A percentile compares a stretch with the other conserved stretches of the same genome.
These are phyloP conservation scores for Botryotinia globosa DNA, from an alignment of 2,329 filamentous ascomycete genomes.

Conservation along the genomic window DNA sequence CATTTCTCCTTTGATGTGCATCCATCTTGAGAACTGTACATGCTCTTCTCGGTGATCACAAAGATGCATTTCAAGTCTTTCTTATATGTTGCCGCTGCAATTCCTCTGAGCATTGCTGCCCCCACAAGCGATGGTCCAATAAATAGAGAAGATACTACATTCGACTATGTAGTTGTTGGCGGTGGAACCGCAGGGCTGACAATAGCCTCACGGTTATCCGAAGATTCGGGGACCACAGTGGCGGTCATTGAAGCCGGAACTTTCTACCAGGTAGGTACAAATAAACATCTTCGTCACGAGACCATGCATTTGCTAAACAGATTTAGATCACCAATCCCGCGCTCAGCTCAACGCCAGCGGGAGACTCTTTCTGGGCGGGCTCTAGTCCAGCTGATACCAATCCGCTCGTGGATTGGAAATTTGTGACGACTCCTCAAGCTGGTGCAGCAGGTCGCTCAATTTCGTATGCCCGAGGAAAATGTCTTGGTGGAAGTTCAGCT, in stretches of 20 bases:
- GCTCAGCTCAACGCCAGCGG: slow-evolving; percentile 1
- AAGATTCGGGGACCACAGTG: slow-evolving; percentile 50
- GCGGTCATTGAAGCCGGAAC: slow-evolving; percentile 26
- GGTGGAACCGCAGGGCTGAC: slow-evolving; percentile 46
- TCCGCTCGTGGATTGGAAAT: slow-evolving; percentile 10
- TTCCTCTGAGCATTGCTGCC: not conserved
- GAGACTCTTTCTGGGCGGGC: slow-evolving; percentile 12
- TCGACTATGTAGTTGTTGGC: slow-evolving; percentile 46
- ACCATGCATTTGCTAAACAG: not conserved
- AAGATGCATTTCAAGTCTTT: not conserved
- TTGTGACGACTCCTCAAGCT: not conserved
- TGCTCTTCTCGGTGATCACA: not conserved
- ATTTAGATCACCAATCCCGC: not conserved
- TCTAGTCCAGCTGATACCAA: not conserved
- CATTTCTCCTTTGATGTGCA: not conserved
- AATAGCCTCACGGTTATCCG: slow-evolving; percentile 48
- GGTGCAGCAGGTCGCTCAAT: slow-evolving; percentile 9
- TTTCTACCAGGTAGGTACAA: slow-evolving; percentile 10
- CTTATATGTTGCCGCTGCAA: not conserved
- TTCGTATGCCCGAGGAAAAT: slow-evolving; percentile 37
- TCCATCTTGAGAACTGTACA: not conserved
- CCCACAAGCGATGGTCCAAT: not conserved
- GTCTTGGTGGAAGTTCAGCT: slow-evolving; percentile 39
- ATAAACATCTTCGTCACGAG: not conserved
- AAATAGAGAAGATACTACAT: slow-evolving; percentile 9